Base-by-base conservation (phyloP, 345 rosid genomes). In the Pistacia vera region DNA sequence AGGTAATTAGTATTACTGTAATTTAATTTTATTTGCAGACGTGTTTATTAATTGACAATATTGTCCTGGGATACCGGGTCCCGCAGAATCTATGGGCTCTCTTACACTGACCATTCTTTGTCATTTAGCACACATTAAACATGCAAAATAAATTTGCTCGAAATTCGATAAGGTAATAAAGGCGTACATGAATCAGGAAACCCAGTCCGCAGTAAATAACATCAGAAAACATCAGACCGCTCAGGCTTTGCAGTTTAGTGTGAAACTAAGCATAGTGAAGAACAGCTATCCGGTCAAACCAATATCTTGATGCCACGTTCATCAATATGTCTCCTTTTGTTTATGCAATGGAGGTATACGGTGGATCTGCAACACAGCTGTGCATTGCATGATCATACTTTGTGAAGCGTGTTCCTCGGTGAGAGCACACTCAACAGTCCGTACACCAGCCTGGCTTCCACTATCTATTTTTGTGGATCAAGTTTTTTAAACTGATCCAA, bases 401-500 rank as follows among this genome's bases (percentile, higher is more conserved):
- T 58, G 82, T 75, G 75, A 79, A 79, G 12, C 72, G 83, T 77
- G 79, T 74, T 70, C 78, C 75, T 73, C 81, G 82, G 66, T 35
- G 36, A 68, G 61, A 18, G 67, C 81, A 63, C 2, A 33, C 44
- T 61, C 3, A 33, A 44, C 75, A 48, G 73, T 46, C 82, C 85
- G 76, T 75, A 78, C 83, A 10, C 54, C 84, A 74, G 73, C 64
- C 82, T 81, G 83, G 78, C 73, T 11, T 64, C 80, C 73, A 66
- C 78, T 54, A 1, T 17, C 3, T 3, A 0, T 7, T 16, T 48
- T 22, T 22, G 20, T 30, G 63, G 79, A 18, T 25, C 74, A 11
- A 68, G 5, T 22, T 41, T 60, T 49, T 41, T 13, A 1, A 3
- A 1, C 55, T 11, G 55, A 51, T 54, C 20, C 57, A 54, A 51